These are phyloP conservation scores for Pelagophyceae sp. DNA, from an alignment of 352 stramenopile genomes.

Conservation along the genomic window DNA sequence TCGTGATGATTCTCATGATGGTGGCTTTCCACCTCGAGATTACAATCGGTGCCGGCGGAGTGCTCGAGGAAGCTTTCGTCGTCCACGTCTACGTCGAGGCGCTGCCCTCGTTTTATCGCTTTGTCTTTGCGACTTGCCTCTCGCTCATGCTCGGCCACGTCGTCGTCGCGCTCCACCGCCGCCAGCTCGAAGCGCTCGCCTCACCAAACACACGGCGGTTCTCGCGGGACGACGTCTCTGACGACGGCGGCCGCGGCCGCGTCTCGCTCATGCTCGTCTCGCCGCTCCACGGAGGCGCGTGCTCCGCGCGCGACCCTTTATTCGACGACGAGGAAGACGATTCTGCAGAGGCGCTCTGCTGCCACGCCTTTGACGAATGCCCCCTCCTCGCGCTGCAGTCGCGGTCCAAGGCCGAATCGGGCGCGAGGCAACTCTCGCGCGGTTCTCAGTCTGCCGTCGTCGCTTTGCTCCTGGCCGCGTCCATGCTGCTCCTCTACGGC, in stretches of 20 bases:
- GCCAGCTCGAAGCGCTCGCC: too few species aligned
- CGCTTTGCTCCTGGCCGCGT: slow-evolving; percentile 32
- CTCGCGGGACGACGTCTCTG: slow-evolving; percentile 12
- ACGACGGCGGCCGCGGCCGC: slow-evolving; percentile 16
- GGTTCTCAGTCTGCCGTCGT: too few species aligned
- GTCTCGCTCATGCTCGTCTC: slow-evolving; percentile 31
- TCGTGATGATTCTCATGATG: slow-evolving; percentile 61
- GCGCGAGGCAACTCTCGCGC: too few species aligned
- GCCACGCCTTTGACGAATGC: slow-evolving; percentile 3
- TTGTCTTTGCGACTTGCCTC: slow-evolving; percentile 52
- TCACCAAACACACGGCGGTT: too few species aligned
- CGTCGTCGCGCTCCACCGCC: slow-evolving; percentile 51
- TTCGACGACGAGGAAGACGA: background rate
- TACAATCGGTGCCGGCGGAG: slow-evolving; percentile 17
- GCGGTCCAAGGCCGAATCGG: too few species aligned
- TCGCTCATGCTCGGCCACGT: slow-evolving; percentile 52
- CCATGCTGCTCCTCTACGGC: slow-evolving; percentile 43
- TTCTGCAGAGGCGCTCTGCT: background rate
- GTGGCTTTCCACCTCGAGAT: slow-evolving; percentile 62
- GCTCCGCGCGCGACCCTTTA: background rate
- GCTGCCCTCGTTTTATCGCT: slow-evolving; percentile 48
- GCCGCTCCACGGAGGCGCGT: background rate
- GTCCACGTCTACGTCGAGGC: slow-evolving; percentile 52
- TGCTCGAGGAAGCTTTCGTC: slow-evolving; percentile 34
- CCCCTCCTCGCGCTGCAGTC: slow-evolving; percentile 4